Base-by-base conservation (phyloP, 805 yeast genomes). In the Naumovozyma dairenensis region DNA sequence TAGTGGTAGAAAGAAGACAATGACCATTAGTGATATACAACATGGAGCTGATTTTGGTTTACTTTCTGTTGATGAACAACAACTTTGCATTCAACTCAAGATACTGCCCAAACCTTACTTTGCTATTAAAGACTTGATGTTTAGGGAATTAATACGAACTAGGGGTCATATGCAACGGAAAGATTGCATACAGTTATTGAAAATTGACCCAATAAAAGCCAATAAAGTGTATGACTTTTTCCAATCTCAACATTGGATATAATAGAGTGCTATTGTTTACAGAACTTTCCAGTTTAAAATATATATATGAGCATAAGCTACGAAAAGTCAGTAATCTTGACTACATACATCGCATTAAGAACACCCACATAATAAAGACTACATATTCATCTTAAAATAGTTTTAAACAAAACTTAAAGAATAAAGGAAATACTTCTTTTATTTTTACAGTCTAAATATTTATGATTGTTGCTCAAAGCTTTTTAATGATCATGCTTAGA, bases 21-120 rank as follows among this genome's bases (percentile, higher is more conserved):
- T 60, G 48, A 72, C 66, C 3, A 76, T 79, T 4, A 64, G 73
- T 43, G 92, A 82, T 48, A 80, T 82, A 16, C 69, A 77, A 29
- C 80, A 76, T 44, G 78, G 94, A 0, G 72, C 86, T 1, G 97
- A 92, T 53, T 82, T 72, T 39, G 86, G 83, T 26, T 60, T 92
- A 36, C 63, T 92, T 31, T 80, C 93, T 1, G 72, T 76, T n/a
- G 95, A 84, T 36, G 99, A 92, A 54, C 89, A 80, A 54, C 75
- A 73, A 35, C 60, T 92, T 30, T 93, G 98, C 60, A 69, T 87
- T 4, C 80, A 76, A 31, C 65, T 93, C 40, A 74, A 94, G 42
- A 79, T 93, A 8, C 60, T 81, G 36, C 98, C 99, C 12, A 89
- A 92, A 55, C 94, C 97, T 3, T 92, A 89, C 51, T 63, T 92